Evolutionary conservation across 148 eudicot species (phyloP).

Genomic region (Polygonum maritimum): DNA sequence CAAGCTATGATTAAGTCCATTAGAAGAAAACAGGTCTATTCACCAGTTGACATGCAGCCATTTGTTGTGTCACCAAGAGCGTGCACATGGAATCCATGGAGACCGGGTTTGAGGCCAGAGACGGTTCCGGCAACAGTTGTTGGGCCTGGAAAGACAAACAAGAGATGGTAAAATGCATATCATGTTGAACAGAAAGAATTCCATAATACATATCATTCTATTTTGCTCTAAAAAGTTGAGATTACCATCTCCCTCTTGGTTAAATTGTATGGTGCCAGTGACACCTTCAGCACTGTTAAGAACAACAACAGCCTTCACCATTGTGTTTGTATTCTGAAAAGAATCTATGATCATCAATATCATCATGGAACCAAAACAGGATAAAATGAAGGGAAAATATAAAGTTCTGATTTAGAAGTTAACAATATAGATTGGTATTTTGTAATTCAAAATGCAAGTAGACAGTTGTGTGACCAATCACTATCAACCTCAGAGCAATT

Average conservation of each 20-base stretch:
- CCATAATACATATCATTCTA: not conserved
- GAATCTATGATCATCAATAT: not conserved
- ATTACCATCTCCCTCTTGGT: constrained; percentile 81
- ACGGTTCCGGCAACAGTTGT: constrained; percentile 73
- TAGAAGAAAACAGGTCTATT: not conserved
- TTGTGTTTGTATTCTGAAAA: constrained; percentile 59
- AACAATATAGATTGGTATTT: not conserved
- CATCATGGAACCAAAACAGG: not conserved
- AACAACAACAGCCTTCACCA: constrained; percentile 91
- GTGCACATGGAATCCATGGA: constrained; percentile 94
- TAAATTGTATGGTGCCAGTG: constrained; percentile 62
- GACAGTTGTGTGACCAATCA: not conserved
- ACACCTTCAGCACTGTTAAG: constrained; percentile 67
- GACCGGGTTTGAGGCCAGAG: constrained; percentile 81
- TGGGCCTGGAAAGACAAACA: constrained; percentile 36
- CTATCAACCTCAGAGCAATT: not conserved
- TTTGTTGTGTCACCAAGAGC: constrained; percentile 98
- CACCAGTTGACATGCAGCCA: constrained; percentile 97
- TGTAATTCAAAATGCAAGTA: too few relatives aligned
- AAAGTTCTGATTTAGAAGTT: too few relatives aligned
- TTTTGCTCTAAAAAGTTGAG: not conserved
- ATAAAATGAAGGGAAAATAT: not conserved
- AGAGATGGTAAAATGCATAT: not conserved
- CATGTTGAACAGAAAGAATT: not conserved
- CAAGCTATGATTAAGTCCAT: not conserved